phyloP scores from a whole-genome alignment of 768 basidiomycete species.

The Boletus eberwhitei region DNA sequence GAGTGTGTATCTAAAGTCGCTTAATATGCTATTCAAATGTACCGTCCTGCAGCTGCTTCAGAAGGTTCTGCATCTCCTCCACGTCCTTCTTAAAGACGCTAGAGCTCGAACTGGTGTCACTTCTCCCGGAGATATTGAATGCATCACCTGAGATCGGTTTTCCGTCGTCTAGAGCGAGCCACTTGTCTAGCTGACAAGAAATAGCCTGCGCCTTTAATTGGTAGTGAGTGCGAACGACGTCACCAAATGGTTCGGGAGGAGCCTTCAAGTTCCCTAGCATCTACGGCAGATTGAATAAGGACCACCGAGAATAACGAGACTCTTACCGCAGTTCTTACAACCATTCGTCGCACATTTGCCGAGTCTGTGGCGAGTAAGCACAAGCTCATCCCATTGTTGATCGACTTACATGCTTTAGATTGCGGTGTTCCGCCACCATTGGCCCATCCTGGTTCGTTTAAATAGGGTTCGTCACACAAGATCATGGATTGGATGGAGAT shows the following conservation, averaged over 20 bases:
- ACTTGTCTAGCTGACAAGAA: conserved; percentile 69
- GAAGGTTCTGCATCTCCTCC: conserved; percentile 61
- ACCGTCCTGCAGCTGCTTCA: conserved; percentile 44
- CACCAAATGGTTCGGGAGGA: conserved; percentile 81
- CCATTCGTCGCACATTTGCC: conserved; percentile 91
- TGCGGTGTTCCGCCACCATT: conserved; percentile 65
- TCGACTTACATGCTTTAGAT: conserved; percentile 68
- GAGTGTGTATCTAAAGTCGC: background rate
- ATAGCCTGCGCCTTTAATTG: conserved; percentile 76
- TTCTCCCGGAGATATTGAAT: conserved; percentile 37
- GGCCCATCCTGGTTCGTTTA: conserved; percentile 92
- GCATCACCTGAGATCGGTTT: conserved; percentile 54
- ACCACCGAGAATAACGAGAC: background rate
- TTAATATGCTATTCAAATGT: conserved; percentile 14
- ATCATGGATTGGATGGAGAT: conserved; percentile 98
- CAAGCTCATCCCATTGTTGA: background rate
- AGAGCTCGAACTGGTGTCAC: conserved; percentile 42
- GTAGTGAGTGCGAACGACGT: conserved; percentile 89
- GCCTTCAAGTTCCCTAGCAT: conserved; percentile 83
- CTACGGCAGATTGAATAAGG: conserved; percentile 35
- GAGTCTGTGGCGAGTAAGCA: conserved; percentile 54
- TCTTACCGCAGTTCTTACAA: conserved; percentile 78
- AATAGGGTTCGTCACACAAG: conserved; percentile 85
- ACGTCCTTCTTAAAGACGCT: conserved; percentile 69
- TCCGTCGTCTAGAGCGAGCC: conserved; percentile 76